These are phyloP conservation scores for Jatropha podagrica DNA, from an alignment of 441 rosid genomes.

Conservation along the genomic window DNA sequence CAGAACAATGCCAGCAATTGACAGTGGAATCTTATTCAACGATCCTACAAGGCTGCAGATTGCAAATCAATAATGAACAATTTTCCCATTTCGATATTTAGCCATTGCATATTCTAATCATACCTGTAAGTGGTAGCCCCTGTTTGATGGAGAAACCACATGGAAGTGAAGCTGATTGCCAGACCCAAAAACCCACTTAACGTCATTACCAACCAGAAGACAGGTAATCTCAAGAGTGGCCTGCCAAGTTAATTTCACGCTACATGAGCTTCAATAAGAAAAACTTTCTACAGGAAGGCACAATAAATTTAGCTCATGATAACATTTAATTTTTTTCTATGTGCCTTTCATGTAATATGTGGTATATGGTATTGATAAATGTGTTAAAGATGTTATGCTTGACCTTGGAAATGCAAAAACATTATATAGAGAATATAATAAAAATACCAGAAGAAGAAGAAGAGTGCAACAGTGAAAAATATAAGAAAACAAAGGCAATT, in stretches of 20 bases:
- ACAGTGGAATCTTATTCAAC: slow-evolving; percentile 89
- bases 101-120: slow-evolving; percentile 8
- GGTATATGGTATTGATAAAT: neutral
- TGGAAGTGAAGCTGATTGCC: slow-evolving; percentile 96
- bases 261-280: neutral
- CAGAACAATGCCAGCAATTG: slow-evolving; percentile 79
- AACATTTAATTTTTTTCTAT: too few species aligned
- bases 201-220: slow-evolving; percentile 88
- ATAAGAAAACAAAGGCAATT: neutral
- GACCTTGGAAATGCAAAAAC: neutral
- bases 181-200: slow-evolving; percentile 92
- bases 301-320: neutral
- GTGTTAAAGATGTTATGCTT: neutral
- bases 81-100: neutral
- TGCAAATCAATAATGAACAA: slow-evolving; percentile 20
- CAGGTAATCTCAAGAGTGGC: slow-evolving; percentile 78
- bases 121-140: slow-evolving; percentile 99
- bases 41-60: slow-evolving; percentile 92
- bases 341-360: neutral
- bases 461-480: neutral
- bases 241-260: slow-evolving; percentile 41
- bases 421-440: neutral
- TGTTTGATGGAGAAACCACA: slow-evolving; percentile 99
- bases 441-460: too few species aligned
- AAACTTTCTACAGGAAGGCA: neutral